Evolutionary conservation across 2,329 filamentous ascomycete genomes (phyloP), one percentile per base, ranked within the genome.

Genomic region (Colletotrichum liriopes): DNA sequence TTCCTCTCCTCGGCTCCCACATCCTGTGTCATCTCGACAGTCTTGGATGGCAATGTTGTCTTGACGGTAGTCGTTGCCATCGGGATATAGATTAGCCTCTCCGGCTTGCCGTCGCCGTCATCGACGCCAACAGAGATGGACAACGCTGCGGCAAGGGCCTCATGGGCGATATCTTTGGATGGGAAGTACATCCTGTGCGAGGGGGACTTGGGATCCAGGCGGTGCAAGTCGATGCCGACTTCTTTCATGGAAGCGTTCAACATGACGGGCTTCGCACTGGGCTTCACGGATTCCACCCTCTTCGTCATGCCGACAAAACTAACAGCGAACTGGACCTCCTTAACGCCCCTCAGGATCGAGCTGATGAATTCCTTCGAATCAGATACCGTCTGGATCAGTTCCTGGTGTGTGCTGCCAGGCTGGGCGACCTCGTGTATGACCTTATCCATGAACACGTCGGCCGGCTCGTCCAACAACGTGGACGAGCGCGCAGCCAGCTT

Each of bases 151-250:
- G 96, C 89, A 45, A 99, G 87, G 14, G 95, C 96, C 85, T 99
- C 96, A 81, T 99, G 96, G 16, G 96, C 96, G 77, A 98, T 92
- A 79, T 98, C 96, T 73, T 94, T 93, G 29, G 93, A 91, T 2
- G 95, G 94, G 79, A 99, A 99, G 82, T 99, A 98, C 96, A 98
- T 99, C 74, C 96, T 92, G 86, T 99, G 96, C 0, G 96, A 95
- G 0, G 96, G 95, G 20, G 95, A 98, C 77, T 94, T 96, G 52
- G 94, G 93, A 80, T 99, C 96, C 66, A 99, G 88, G 29, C 96
- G 92, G 79, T 98, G 93, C 51, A 99, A 86, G 79, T 99, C 96
- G 79, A 99, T 89, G 72, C 96, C 96, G 52, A 99, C 91, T 80
- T 99, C 97, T 81, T 99, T 98, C 89, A 98, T 97, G 8, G 96